Evolutionary conservation across 2,329 filamentous ascomycete species (phyloP), one percentile per base, ranked within the genome.

Genomic region (Sphaerulina musiva): DNA sequence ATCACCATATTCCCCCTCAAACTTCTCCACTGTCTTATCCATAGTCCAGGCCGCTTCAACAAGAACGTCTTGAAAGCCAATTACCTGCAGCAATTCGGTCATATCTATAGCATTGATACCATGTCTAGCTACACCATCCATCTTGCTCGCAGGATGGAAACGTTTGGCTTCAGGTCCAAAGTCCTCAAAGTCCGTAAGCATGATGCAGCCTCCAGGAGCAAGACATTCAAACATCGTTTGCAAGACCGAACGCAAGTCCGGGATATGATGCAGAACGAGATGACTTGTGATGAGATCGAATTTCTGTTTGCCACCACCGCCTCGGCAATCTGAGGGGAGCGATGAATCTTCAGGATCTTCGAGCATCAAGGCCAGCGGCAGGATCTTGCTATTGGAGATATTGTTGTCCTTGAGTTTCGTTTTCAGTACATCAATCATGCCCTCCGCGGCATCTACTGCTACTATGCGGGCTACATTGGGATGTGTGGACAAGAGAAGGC

Each of bases 101-200:
- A 64, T 65, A n/a, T 53, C 44, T 26, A 42, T 39, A 2, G 55
- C 59, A 34, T 63, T 43, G 45, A 65, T 64, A 1, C 63, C 63
- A 54, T 65, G 62, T 43, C 63, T 46, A 36, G 60, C 62, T 7
- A 65, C 59, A 2, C 63, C 63, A 6, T 54, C 60, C 57, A 65
- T 59, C 48, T 63, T 65, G 7, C 51, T 49, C 4, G 46, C 56
- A 8, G 63, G 57, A 48, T 65, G 63, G 32, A 65, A 65, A 6
- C 62, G 49, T 48, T 57, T 59, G 9, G 63, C 59, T 44, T 65
- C 57, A 9, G 62, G 55, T 3, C 60, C 62, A 43, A 63, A 62
- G 17, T 65, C 61, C 36, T 65, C 57, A 47, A 65, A 65, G 40
- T 65, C 63, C 10, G 63, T 64, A 34, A 64, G 54, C 61, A 64